Percentiles rank a stretch among this genome's conserved stretches.
Conservation (phyloP, 2,329 filamentous ascomycete genomes). For the Emericellopsis atlantica region DNA sequence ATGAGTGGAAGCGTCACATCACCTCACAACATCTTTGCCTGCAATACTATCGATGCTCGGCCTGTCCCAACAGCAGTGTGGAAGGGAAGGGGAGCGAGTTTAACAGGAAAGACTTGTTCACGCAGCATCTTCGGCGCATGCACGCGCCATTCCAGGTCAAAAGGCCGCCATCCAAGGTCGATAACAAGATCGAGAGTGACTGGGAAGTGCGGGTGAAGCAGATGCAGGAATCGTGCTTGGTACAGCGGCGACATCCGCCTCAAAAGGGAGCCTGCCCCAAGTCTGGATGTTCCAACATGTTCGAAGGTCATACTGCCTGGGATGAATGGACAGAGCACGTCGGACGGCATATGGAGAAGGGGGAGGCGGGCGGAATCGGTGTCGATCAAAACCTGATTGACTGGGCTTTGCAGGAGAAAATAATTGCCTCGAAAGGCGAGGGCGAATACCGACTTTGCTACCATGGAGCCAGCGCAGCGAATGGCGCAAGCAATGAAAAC, state of each 20-base stretch:
- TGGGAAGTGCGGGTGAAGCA: slow-evolving; percentile 56
- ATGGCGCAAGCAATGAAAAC: not conserved
- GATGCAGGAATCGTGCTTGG: slow-evolving; percentile 64
- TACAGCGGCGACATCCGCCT: slow-evolving; percentile 56
- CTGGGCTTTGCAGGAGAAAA: slow-evolving; percentile 51
- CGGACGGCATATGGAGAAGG: slow-evolving; percentile 75
- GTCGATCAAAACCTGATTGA: slow-evolving; percentile 45
- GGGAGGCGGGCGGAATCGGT: slow-evolving; percentile 42
- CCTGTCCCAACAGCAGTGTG: slow-evolving; percentile 38
- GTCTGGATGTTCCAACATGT: slow-evolving; percentile 56
- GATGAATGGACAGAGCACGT: slow-evolving; percentile 89
- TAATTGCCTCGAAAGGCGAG: slow-evolving; percentile 37
- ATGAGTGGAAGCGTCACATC: slow-evolving; percentile 96
- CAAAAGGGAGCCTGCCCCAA: slow-evolving; percentile 58
- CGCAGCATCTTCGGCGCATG: slow-evolving; percentile 89
- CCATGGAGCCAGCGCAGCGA: not conserved
- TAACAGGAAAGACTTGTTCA: slow-evolving; percentile 92
- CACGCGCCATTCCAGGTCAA: slow-evolving; percentile 61
- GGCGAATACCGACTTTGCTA: slow-evolving; percentile 1
- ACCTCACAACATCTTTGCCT: slow-evolving; percentile 75
- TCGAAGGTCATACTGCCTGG: slow-evolving; percentile 66
- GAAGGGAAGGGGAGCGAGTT: slow-evolving; percentile 58
- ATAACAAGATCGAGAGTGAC: slow-evolving; percentile 45
- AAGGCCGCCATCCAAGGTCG: slow-evolving; percentile 41
- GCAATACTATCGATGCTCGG: slow-evolving; percentile 51